Base-by-base conservation (phyloP, 805 yeast species). In the Saturnispora zaruensis region DNA sequence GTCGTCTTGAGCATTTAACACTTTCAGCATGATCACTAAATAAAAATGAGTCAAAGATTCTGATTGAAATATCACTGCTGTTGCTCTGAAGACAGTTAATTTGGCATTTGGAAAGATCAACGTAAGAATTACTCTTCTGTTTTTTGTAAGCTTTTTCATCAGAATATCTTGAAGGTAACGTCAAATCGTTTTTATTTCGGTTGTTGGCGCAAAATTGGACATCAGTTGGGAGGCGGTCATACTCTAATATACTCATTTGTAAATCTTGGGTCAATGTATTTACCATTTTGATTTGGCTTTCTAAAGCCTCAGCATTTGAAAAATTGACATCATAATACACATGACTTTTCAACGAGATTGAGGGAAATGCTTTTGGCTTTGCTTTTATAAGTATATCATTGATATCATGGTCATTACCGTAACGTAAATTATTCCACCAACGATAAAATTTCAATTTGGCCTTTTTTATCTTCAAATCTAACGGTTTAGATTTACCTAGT, bases 381-480 rank as follows among this genome's bases (percentile, higher is more conserved):
- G 65, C 49, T 11, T 62, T 59, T 9, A 63, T 41, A 41, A 62
- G 53, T n/a, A 42, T 25, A 3, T 59, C 57, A 43, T 61, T 53
- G 13, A 53, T 55, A 36, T 55, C 51, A 5, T 62, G 62, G 41
- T 59, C 53, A 21, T 56, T 56, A 2, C 47, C 44, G 16, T 55
- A 53, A n/a, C 55, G 51, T 16, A 53, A 44, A 45, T 48, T 55
- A 44, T 58, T 58, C 64, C 62, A 58, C 64, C 66, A 63, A 18
- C 59, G 61, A 45, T 58, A 53, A 42, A 64, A 49, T 41, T 56
- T 57, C 20, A 65, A 46, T 46, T 55, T 56, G 11, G 53, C 46
- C 26, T 50, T 57, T 37, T 42, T 54, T 7, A 50, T 16, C n/a
- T 41, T 46, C 14, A 46, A 25, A 3, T 51, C 45, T 6, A 50